phyloP scores from a whole-genome alignment of 805 yeast species.

The Pichia phayaonensis region DNA sequence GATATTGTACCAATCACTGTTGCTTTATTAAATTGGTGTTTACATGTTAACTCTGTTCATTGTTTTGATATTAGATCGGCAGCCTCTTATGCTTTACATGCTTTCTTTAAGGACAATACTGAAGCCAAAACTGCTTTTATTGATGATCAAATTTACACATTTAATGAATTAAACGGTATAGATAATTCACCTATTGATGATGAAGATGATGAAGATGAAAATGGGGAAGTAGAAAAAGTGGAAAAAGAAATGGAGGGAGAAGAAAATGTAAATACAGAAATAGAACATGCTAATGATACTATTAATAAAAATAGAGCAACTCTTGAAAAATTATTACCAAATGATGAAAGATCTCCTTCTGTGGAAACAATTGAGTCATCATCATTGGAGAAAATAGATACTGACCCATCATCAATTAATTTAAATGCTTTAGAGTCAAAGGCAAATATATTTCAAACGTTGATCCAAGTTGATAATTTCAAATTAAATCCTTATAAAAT shows the following conservation, averaged over 20 bases:
- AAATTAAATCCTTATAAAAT: constrained; percentile 77
- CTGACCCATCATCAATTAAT: constrained; percentile 6
- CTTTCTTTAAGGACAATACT: constrained; percentile 58
- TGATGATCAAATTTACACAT: constrained; percentile 51
- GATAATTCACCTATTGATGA: constrained; percentile 6
- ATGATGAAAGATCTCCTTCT: not conserved
- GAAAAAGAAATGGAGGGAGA: not conserved
- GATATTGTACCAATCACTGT: constrained; percentile 57
- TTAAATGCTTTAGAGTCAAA: constrained; percentile 27
- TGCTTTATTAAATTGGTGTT: constrained; percentile 77
- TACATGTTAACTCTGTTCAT: constrained; percentile 74
- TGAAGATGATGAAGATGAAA: not conserved
- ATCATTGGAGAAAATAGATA: not conserved
- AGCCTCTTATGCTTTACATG: constrained; percentile 55
- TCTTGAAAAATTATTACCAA: not conserved
- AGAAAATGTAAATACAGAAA: not conserved
- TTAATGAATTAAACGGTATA: constrained; percentile 24
- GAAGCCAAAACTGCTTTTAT: constrained; percentile 58
- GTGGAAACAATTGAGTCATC: not conserved
- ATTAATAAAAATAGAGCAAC: not conserved
- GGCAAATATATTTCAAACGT: constrained; percentile 60
- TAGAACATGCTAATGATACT: not conserved
- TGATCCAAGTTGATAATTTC: constrained; percentile 69
- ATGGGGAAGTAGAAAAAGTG: not conserved
- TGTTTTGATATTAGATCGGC: constrained; percentile 75